Base-by-base conservation (phyloP, 768 basidiomycete genomes). In the Leccinum arenicola region DNA sequence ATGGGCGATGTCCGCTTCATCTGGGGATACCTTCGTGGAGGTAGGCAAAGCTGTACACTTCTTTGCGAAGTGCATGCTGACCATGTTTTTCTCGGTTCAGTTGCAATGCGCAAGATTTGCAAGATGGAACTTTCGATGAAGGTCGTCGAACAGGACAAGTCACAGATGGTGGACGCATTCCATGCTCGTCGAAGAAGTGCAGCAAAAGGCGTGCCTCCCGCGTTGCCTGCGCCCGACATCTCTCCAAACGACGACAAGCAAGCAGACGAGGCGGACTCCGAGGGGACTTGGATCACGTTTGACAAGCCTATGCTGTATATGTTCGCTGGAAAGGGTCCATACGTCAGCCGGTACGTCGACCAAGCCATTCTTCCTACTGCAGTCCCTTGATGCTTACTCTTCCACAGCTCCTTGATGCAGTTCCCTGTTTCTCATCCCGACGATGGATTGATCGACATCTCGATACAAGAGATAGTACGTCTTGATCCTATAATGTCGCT, bases 1-100 rank as follows among this genome's bases (percentile, higher is more conserved):
- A 87, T 95, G 86, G 93, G 93, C 10, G 88, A 88, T 66, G 76
- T 80, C 12, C 86, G 93, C 9, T 95, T 95, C 71, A 70, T 87
- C 31, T 75, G 83, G 59, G 93, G 93, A 9, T 84, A 84, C 67
- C 68, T 95, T 3, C 78, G 83, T 52, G 90, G 87, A 71, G 66
- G 91, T 91, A 68, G 61, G 84, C 7, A 21, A 33, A 17, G 9
- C 14, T 14, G 15, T 19, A 10, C 7, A 8, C 1, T 1, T 40
- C 15, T 43, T 54, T 17, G 4, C 5, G 0, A 5, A 25, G 35
- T 45, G 43, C 11, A 17, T 2, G 27, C 21, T 45, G 49, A 54
- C 50, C 45, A 33, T 36, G 36, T 25, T 47, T 45, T 48, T 54
- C 45, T 33, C 56, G 58, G 58, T 45, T 40, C 56, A 89, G 88